phyloP scores from a whole-genome alignment of 1,284 basidiomycete genomes.

The Kwoniella shivajii region DNA sequence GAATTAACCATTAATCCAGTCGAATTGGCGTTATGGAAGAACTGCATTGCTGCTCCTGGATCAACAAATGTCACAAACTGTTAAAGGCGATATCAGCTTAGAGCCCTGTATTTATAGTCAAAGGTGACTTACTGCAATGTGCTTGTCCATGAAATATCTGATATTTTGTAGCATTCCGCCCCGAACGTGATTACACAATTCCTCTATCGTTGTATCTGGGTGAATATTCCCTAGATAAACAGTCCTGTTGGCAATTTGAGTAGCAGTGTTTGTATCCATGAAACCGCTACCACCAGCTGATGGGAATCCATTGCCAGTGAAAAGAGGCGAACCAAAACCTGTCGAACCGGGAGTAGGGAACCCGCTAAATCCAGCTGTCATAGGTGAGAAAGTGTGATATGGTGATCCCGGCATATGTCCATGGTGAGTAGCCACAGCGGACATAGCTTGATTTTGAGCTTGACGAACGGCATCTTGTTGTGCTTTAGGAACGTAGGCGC shows the following conservation, averaged over 20 bases:
- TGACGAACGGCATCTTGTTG: conserved; percentile 55
- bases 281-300: conserved; percentile 28
- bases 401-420: conserved; percentile 41
- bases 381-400: conserved; percentile 38
- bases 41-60: conserved; percentile 82
- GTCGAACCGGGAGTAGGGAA: conserved; percentile 26
- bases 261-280: conserved; percentile 34
- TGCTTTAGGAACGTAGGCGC: conserved; percentile 70
- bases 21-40: conserved; percentile 84
- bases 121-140: conserved; percentile 69
- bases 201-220: conserved; percentile 87
- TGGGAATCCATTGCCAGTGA: conserved; percentile 20
- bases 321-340: conserved; percentile 23
- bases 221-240: conserved; percentile 93
- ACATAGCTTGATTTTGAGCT: conserved; percentile 61
- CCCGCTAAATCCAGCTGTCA: conserved; percentile 35
- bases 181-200: conserved; percentile 88
- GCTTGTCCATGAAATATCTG: conserved; percentile 89
- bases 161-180: conserved; percentile 84
- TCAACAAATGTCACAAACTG: conserved; percentile 91
- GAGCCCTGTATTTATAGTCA: conserved; percentile 18
- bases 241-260: conserved; percentile 66
- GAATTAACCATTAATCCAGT: conserved; percentile 87
- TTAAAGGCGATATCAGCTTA: not conserved
- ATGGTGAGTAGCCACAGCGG: conserved; percentile 54